Evolutionary conservation across 2,329 filamentous ascomycete genomes (phyloP).

Genomic region (Ilyonectria destructans): DNA sequence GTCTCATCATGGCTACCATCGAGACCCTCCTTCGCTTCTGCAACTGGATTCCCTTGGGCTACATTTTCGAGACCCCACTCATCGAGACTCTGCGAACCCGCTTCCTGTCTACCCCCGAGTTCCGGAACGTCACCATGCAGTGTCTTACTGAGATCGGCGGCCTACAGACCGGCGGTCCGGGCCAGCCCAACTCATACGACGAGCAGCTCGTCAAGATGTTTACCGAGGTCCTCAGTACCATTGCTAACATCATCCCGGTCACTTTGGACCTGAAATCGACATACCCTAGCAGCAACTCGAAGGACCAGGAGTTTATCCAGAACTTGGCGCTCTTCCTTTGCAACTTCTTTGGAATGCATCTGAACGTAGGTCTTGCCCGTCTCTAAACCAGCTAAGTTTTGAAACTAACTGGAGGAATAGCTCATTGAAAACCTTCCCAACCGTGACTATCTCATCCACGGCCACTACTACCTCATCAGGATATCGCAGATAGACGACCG

Average conservation of each 20-base stretch:
- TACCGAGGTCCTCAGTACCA: conserved; percentile 93
- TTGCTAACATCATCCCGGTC: conserved; percentile 93
- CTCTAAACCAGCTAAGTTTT: conserved; percentile 24
- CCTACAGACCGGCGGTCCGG: conserved; percentile 84
- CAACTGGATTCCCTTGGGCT: conserved; percentile 98
- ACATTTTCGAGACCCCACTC: conserved; percentile 97
- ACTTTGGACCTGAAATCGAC: conserved; percentile 92
- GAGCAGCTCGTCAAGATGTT: conserved; percentile 99
- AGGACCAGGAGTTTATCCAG: conserved; percentile 97
- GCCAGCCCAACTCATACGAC: conserved; percentile 82
- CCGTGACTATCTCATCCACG: conserved; percentile 93
- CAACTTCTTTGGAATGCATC: conserved; percentile 96
- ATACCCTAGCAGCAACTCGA: conserved; percentile 91
- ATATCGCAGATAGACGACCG: conserved; percentile 99
- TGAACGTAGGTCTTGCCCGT: conserved; percentile 73
- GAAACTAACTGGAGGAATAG: conserved; percentile 58
- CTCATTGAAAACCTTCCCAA: conserved; percentile 97
- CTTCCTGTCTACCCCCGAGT: conserved; percentile 94
- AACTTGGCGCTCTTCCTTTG: conserved; percentile 96
- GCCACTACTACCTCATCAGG: conserved; percentile 97
- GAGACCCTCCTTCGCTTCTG: conserved; percentile 96
- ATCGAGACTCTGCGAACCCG: conserved; percentile 95
- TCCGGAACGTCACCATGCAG: conserved; percentile 96
- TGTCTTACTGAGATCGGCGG: conserved; percentile 98
- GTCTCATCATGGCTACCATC: conserved; percentile 94